Evolutionary conservation across 2,329 filamentous ascomycete genomes (phyloP), one percentile per base, ranked within the genome.

Genomic region (Thermothelomyces thermophilus): DNA sequence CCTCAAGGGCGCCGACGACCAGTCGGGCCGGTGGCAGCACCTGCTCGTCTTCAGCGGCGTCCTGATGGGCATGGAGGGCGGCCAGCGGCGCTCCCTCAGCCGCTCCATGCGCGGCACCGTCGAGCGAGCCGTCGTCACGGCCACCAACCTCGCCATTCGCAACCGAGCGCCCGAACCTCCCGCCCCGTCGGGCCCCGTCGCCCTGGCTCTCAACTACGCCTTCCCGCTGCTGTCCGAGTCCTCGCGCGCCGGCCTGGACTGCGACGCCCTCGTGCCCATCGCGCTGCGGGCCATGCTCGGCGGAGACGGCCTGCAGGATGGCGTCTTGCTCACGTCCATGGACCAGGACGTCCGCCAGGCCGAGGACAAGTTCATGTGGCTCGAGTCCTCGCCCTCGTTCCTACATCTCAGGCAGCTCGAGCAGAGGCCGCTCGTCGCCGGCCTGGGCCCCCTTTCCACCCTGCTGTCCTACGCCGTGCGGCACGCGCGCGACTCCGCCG

Each of bases 11-110:
- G 72, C 76, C 9, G 79, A 83, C 47, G 75, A 75, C 28, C 73
- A 74, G 39, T 80, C 80, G 14, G 76, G 74, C 22, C 73, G 87
- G 62, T 95, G 89, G 89, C 84, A 89, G 65, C 90, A 95, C 66
- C 68, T 90, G 26, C 72, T 95, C n/a, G 77, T 90, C 5, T 76
- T 95, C 8, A 83, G 83, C 0, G 90, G 89, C 3, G 71, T 95
- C 19, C 68, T 95, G 51, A 77, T 91, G 63, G 89, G 87, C 8
- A 84, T 90, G 62, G 84, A 86, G 57, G 73, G 76, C 14, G 74
- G 79, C 53, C 77, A 83, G 35, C 70, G 81, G 40, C 75, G 77
- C 51, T 78, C 80, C n/a, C 66, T 90, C n/a, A 79, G 83, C 5
- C 68, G 73, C 28, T 67, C 74, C 44, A 73, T 91, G 64, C 76